Evolutionary conservation across 345 rosid species (phyloP).

Genomic region (Limnanthes douglasii): DNA sequence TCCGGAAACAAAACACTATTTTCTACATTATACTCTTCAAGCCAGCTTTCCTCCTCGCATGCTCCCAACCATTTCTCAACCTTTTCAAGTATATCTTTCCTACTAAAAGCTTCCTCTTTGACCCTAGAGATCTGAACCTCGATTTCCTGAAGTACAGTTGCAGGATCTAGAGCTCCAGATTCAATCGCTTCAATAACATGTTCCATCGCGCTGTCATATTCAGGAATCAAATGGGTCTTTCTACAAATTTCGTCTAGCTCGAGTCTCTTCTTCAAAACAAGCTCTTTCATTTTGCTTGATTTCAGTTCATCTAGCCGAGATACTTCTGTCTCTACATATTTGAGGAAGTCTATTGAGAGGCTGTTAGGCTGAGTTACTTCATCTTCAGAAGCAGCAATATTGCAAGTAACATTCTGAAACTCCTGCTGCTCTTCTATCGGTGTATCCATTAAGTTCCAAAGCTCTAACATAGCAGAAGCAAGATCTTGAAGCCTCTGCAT

Average conservation of each 20-base stretch:
- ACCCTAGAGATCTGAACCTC: constrained; percentile 72
- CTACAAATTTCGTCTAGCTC: constrained; percentile 88
- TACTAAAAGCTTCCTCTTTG: constrained; percentile 82
- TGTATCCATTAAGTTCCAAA: constrained; percentile 98
- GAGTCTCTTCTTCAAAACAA: constrained; percentile 77
- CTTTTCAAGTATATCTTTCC: constrained; percentile 88
- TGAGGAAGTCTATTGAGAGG: constrained; percentile 68
- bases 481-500: constrained; percentile 97
- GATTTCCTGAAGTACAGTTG: constrained; percentile 52
- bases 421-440: constrained; percentile 89
- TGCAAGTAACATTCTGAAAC: constrained; percentile 81
- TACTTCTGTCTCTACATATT: constrained; percentile 80
- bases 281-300: constrained; percentile 94
- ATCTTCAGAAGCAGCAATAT: constrained; percentile 88
- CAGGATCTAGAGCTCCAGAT: constrained; percentile 69
- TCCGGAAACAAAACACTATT: too few relatives aligned
- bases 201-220: constrained; percentile 47
- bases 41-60: constrained; percentile 97
- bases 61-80: constrained; percentile 93
- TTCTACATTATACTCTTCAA: constrained; percentile 94
- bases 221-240: constrained; percentile 72
- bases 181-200: constrained; percentile 59
- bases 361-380: constrained; percentile 82
- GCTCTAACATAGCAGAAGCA: constrained; percentile 79
- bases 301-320: constrained; percentile 73